A percentile compares a stretch with the other conserved stretches of the same genome.
phyloP scores from a whole-genome alignment of 257 asterid species.

The Fraxinus cuspidata region DNA sequence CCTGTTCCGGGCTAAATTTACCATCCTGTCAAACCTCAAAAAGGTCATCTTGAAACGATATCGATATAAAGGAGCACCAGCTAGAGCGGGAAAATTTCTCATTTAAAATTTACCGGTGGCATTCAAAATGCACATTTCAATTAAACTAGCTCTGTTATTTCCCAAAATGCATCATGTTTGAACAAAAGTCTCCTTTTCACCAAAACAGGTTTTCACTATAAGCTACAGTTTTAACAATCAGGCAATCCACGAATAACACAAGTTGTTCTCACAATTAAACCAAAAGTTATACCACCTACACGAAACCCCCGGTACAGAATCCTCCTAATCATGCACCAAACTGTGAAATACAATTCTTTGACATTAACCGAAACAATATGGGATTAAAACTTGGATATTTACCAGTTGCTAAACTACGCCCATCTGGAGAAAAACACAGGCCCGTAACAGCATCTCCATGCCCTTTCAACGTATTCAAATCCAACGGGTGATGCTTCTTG shows the following conservation, averaged over 20 bases:
- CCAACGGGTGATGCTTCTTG: constrained; percentile 86
- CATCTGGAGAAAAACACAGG: constrained; percentile 78
- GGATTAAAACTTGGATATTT: constrained; percentile 18
- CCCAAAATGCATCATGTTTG: background rate
- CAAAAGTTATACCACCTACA: constrained; percentile 4
- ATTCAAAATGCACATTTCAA: constrained; percentile 1
- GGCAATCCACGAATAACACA: constrained; percentile 1
- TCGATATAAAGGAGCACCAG: background rate
- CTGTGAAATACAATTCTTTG: background rate
- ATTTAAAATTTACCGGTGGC: background rate
- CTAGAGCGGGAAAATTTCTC: background rate
- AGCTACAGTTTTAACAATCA: constrained; percentile 1
- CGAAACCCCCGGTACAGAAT: background rate
- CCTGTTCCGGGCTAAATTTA: background rate
- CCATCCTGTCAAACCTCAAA: background rate
- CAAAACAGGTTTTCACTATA: constrained; percentile 10
- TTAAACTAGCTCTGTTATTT: background rate
- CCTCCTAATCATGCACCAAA: background rate
- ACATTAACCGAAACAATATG: background rate
- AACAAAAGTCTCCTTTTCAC: background rate
- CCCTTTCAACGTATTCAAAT: constrained; percentile 96
- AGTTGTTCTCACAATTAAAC: constrained; percentile 1
- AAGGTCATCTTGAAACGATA: background rate
- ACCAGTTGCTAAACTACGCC: constrained; percentile 85
- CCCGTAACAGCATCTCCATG: constrained; percentile 93